These are phyloP conservation scores for Exserohilum rostratum DNA, from an alignment of 2,329 filamentous ascomycete genomes.

Conservation along the genomic window DNA sequence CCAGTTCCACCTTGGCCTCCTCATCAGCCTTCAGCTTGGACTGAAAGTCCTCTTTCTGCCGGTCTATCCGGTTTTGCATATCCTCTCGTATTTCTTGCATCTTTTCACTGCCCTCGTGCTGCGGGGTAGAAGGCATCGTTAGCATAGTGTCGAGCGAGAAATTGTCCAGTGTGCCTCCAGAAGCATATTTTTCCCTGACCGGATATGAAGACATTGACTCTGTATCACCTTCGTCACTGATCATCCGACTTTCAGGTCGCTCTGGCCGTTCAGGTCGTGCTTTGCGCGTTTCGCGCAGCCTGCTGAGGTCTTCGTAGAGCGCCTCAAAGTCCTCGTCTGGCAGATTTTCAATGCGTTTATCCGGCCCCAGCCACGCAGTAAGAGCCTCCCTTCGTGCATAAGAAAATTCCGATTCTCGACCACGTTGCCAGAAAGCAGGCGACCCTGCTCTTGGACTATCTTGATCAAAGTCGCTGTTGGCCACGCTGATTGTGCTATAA, in stretches of 20 bases:
- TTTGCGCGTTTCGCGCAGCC: constrained; percentile 82
- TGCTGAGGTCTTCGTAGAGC: constrained; percentile 91
- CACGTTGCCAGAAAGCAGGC: constrained; percentile 69
- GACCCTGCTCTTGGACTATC: constrained; percentile 79
- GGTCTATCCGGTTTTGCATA: constrained; percentile 82
- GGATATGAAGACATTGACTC: constrained; percentile 90
- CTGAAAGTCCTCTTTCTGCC: constrained; percentile 82
- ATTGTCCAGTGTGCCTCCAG: constrained; percentile 91
- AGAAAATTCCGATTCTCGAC: constrained; percentile 91
- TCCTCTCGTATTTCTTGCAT: constrained; percentile 78
- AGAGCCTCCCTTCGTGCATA: constrained; percentile 94
- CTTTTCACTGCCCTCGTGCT: constrained; percentile 76
- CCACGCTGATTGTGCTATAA: constrained; percentile 68
- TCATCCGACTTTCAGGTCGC: constrained; percentile 60
- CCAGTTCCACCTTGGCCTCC: constrained; percentile 76
- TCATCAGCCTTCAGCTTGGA: constrained; percentile 78
- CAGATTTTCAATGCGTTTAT: constrained; percentile 87
- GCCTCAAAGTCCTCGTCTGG: constrained; percentile 94
- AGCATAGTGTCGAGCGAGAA: constrained; percentile 93
- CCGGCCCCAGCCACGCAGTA: constrained; percentile 82
- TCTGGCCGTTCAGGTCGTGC: constrained; percentile 53
- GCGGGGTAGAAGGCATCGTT: constrained; percentile 93
- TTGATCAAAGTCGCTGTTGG: constrained; percentile 75
- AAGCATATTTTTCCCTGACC: constrained; percentile 92
- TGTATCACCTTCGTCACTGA: constrained; percentile 74